A percentile compares a stretch with the other conserved stretches of the same genome.
phyloP scores from a whole-genome alignment of 2,329 filamentous ascomycete species.

The Anthostomella pinea region DNA sequence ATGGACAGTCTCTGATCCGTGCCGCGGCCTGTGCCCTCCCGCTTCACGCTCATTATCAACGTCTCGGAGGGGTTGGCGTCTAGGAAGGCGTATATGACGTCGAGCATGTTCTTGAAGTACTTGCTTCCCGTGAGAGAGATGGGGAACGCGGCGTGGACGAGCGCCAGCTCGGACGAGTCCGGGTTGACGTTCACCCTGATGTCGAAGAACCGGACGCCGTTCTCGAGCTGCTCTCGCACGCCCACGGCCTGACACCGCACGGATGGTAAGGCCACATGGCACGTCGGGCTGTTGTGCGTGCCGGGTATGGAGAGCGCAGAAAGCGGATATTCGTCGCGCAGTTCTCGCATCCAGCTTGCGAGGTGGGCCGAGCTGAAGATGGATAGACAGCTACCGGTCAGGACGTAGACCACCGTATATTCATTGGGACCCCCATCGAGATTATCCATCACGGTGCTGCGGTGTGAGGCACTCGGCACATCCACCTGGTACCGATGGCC shows the following conservation, averaged over 20 bases:
- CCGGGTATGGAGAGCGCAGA: constrained; percentile 86
- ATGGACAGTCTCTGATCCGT: constrained; percentile 76
- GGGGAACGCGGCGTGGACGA: constrained; percentile 90
- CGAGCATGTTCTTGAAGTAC: constrained; percentile 71
- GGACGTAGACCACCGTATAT: constrained; percentile 65
- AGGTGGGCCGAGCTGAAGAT: constrained; percentile 71
- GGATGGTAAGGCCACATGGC: constrained; percentile 79
- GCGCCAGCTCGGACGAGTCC: constrained; percentile 64
- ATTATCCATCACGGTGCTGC: constrained; percentile 59
- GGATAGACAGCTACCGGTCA: constrained; percentile 51
- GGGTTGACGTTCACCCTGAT: constrained; percentile 64
- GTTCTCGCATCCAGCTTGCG: constrained; percentile 74
- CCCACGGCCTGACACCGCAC: constrained; percentile 88
- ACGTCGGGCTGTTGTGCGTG: constrained; percentile 91
- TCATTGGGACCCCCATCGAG: constrained; percentile 49
- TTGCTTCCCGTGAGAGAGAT: constrained; percentile 79
- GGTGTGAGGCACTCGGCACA: constrained; percentile 59
- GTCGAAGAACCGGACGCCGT: constrained; percentile 93
- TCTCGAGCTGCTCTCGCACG: constrained; percentile 73
- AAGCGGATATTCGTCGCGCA: constrained; percentile 69
- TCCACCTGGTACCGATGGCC: constrained; percentile 69
- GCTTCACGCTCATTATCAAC: constrained; percentile 83
- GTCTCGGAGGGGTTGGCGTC: constrained; percentile 75
- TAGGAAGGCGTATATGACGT: constrained; percentile 72
- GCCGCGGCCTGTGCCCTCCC: constrained; percentile 79